Base-by-base conservation (phyloP, 2,329 filamentous ascomycete species). In the Aulographum hederae region DNA sequence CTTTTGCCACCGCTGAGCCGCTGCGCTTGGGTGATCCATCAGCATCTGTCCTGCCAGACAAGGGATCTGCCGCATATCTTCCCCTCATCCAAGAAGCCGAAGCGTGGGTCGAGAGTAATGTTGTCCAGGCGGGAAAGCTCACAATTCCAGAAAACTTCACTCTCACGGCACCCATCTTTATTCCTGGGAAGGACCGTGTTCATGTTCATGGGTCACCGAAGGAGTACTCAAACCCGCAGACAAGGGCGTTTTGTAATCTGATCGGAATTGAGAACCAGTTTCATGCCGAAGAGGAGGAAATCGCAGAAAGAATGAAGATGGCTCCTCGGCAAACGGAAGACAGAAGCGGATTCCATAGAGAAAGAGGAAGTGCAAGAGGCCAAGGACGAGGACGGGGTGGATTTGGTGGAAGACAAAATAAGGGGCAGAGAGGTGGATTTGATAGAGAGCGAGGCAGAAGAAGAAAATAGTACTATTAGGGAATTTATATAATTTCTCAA, bases 171-270 rank as follows among this genome's bases (percentile, higher is more conserved):
- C 78, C 82, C 2, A 60, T 73, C 2, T 78, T 84, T 39, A 62
- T 73, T 27, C 55, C 60, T 1, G 56, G 60, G 0, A 56, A 63
- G 5, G 23, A 20, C n/a, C 15, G 26, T 11, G 67, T 74, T 39
- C 61, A 58, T 16, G 67, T 71, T 0, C 44, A 60, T 0, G 60
- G 73, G n/a, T 67, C 73, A 48, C 81, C 84, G 2, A 58, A 62
- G 2, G 85, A 94, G 53, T 86, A 86, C 48, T 81, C 72, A 3
- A 95, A 89, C 46, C 75, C 78, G 10, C 86, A 95, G 55, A 95
- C 84, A 5, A 61, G 59, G n/a, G 54, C 61, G 3, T 95, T 86
- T 47, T 98, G 89, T 52, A 60, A 73, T 34, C 54, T 95, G 34
- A 44, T 95, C 1, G 73, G 67, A 6, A 73, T 98, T 20, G 57